A percentile compares a stretch with the other conserved stretches of the same genome.
These are phyloP conservation scores for Myriangium duriaei DNA, from an alignment of 2,329 filamentous ascomycete species.

Conservation along the genomic window DNA sequence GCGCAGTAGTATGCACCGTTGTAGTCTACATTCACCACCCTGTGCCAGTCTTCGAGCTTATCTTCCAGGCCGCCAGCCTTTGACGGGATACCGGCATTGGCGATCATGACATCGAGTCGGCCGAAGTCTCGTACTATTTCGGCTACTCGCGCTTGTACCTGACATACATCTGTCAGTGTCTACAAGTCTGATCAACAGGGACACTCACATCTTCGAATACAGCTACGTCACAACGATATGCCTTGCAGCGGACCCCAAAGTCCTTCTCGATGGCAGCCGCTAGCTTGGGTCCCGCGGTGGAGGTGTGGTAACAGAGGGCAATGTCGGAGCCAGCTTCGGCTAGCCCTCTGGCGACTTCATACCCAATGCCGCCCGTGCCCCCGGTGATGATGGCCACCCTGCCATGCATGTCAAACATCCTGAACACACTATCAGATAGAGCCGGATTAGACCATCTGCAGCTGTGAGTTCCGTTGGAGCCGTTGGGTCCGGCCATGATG, in stretches of 20 bases:
- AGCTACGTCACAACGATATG: too few relatives aligned
- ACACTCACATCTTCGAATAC: too few relatives aligned
- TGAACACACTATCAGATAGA: too few relatives aligned
- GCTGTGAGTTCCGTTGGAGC: too few relatives aligned
- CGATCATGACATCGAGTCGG: conserved; percentile 34
- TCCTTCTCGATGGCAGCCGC: too few relatives aligned
- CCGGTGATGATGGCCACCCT: conserved; percentile 38
- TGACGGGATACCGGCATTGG: conserved; percentile 38
- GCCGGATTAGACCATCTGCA: too few relatives aligned
- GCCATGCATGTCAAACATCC: conserved; percentile 16
- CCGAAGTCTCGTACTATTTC: conserved; percentile 35
- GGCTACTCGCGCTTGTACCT: too few relatives aligned
- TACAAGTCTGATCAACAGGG: too few relatives aligned
- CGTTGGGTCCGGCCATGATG: too few relatives aligned
- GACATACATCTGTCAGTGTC: too few relatives aligned
- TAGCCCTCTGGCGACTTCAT: conserved; percentile 26
- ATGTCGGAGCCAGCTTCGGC: conserved; percentile 27
- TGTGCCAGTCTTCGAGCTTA: conserved; percentile 38
- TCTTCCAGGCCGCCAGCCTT: conserved; percentile 45
- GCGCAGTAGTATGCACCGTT: conserved; percentile 31
- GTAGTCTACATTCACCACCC: conserved; percentile 41
- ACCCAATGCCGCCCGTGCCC: conserved; percentile 35
- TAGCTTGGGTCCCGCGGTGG: conserved; percentile 14
- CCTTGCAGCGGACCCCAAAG: too few relatives aligned
- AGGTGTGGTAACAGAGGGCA: conserved; percentile 25